Percentiles rank a stretch among this genome's conserved stretches.
phyloP scores from a whole-genome alignment of 2,329 filamentous ascomycete species.

The Diaporthe longicolla region DNA sequence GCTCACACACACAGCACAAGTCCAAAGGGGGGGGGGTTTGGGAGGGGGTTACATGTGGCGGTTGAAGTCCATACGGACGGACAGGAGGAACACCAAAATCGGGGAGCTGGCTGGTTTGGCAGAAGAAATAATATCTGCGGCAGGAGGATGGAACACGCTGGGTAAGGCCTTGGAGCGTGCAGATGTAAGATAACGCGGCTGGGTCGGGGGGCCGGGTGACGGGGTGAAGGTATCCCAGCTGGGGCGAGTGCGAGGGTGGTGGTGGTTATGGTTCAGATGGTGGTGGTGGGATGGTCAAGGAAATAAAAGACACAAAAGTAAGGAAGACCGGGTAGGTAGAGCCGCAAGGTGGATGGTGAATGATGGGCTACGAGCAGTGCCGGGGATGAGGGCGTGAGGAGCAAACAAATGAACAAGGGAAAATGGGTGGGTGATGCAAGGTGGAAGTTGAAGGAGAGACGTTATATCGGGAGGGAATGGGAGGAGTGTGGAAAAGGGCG shows the following conservation, averaged over 20 bases:
- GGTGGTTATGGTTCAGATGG: slow-evolving; percentile 5
- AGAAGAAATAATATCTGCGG: slow-evolving; percentile 4
- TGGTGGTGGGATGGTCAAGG: slow-evolving; percentile 19
- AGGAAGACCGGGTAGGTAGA: slow-evolving; percentile 3
- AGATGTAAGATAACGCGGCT: background rate
- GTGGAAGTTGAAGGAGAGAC: slow-evolving; percentile 37
- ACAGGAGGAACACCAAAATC: slow-evolving; percentile 33
- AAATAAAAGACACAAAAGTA: slow-evolving; percentile 26
- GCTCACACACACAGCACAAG: slow-evolving; percentile 29
- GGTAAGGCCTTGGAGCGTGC: background rate
- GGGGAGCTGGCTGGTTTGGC: background rate
- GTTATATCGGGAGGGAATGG: slow-evolving; percentile 39
- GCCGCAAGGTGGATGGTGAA: slow-evolving; percentile 14
- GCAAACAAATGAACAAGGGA: slow-evolving; percentile 40
- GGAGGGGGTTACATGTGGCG: slow-evolving; percentile 38
- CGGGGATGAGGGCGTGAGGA: slow-evolving; percentile 11
- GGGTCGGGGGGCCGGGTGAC: background rate
- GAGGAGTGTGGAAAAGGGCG: slow-evolving; percentile 40
- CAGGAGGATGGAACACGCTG: background rate
- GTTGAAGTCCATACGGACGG: slow-evolving; percentile 34
- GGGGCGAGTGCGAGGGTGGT: background rate
- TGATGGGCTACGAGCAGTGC: slow-evolving; percentile 12
- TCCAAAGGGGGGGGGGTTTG: too few relatives aligned
- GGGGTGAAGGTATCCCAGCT: slow-evolving; percentile 17
- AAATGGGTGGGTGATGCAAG: slow-evolving; percentile 37